phyloP scores from a whole-genome alignment of 202 grass and related monocot genomes.

The Cymbopogon flexuosus region DNA sequence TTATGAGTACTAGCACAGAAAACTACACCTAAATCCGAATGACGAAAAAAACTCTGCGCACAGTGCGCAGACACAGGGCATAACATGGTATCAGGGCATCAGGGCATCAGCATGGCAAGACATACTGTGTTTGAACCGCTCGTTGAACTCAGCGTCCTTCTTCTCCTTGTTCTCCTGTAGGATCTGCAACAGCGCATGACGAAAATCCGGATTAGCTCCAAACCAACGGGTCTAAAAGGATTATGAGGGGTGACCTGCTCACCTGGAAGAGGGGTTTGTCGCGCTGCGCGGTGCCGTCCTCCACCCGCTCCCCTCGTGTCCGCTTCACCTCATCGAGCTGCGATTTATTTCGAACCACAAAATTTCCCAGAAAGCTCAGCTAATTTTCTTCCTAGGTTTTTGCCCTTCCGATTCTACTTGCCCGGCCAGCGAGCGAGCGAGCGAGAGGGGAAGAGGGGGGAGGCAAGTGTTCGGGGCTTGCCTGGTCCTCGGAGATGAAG shows the following conservation, averaged over 20 bases:
- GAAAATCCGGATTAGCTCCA: constrained; percentile 15
- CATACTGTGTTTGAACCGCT: constrained; percentile 93
- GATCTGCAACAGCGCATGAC: constrained; percentile 42
- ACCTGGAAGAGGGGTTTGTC: constrained; percentile 90
- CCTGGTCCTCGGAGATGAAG: constrained; percentile 94
- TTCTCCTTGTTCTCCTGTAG: constrained; percentile 92
- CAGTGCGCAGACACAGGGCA: neutral
- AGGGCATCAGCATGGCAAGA: neutral
- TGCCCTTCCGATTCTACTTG: neutral
- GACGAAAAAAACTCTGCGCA: neutral
- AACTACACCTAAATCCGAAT: neutral
- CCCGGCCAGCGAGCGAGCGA: constrained; percentile 20
- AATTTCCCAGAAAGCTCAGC: constrained; percentile 1
- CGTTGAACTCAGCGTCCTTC: constrained; percentile 96
- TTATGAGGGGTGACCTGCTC: neutral
- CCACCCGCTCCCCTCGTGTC: constrained; percentile 75
- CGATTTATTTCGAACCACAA: neutral
- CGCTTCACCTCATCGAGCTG: constrained; percentile 81
- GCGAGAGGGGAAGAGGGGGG: neutral
- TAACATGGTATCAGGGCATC: neutral
- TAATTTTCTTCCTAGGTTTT: constrained; percentile 26
- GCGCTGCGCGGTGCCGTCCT: constrained; percentile 85
- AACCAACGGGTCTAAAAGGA: neutral
- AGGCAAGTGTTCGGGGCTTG: neutral
- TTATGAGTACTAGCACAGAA: neutral